Evolutionary conservation across 148 eudicot genomes (phyloP), one percentile per base, ranked within the genome.

Genomic region (Persicaria tinctoria): DNA sequence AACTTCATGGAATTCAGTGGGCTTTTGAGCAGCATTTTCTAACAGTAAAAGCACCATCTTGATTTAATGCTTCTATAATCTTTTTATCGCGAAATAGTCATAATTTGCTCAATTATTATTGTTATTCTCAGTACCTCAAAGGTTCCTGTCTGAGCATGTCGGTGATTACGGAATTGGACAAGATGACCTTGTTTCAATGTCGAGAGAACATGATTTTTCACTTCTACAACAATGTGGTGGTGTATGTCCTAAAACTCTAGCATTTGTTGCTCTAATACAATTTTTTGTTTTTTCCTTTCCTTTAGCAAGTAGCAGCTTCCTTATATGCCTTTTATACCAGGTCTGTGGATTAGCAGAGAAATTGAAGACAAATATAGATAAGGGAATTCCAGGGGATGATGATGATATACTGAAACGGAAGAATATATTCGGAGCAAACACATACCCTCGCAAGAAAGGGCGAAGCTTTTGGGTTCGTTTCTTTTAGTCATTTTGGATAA

Each of bases 391-490:
- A 53, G 98, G 88, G 9, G 84, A 82, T 74, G 96, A 91, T 73
- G 81, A 81, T 23, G 93, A 92, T 66, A 1, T 87, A 47, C 74
- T 82, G 76, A 79, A 84, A 70, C 78, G 97, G 62, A 92, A 81
- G 78, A 83, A 80, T 75, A 82, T 83, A 17, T 94, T 85, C 82
- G 98, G 98, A 74, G 79, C 98, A 70, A 94, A 94, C 76, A 94
- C 98, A 59, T 94, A 94, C 85, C 98, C 97, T 74, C 81, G 82
- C 69, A 92, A 90, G 82, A 90, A 92, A 79, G 92, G 92, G 71
- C 84, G 90, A 9, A 85, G 92, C 72, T 91, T 91, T 83, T 89
- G 84, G 96, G 98, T 92, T 63, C 68, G 77, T 74, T 72, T 68
- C 48, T 48, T 14, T 48, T 18, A 27, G 44, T 66, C 45, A 11